Evolutionary conservation across 2,329 filamentous ascomycete species (phyloP).

Genomic region (Xylariaceae sp.): DNA sequence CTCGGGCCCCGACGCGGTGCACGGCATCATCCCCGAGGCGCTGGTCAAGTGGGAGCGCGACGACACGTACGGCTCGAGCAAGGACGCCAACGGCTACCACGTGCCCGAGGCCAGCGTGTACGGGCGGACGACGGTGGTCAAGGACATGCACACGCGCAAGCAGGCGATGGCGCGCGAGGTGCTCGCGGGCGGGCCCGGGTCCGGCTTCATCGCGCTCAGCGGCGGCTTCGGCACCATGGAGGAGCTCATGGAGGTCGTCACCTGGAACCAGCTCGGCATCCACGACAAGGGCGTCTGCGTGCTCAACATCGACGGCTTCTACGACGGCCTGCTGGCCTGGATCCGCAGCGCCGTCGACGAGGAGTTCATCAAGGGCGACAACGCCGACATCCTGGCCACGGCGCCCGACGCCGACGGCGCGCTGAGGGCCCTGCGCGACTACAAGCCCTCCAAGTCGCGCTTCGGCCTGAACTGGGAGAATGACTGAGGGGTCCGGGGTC

Average conservation of each 20-base stretch:
- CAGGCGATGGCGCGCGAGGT: slow-evolving; percentile 88
- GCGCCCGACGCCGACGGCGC: slow-evolving; percentile 67
- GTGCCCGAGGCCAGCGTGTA: slow-evolving; percentile 60
- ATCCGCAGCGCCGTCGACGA: slow-evolving; percentile 65
- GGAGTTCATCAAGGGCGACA: slow-evolving; percentile 67
- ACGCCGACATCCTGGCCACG: slow-evolving; percentile 71
- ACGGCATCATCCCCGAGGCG: slow-evolving; percentile 87
- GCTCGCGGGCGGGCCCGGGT: slow-evolving; percentile 69
- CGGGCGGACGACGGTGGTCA: slow-evolving; percentile 79
- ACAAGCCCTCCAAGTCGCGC: slow-evolving; percentile 66
- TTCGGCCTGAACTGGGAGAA: slow-evolving; percentile 73
- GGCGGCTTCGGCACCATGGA: slow-evolving; percentile 91
- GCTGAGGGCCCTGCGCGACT: slow-evolving; percentile 60
- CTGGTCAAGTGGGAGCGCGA: slow-evolving; percentile 73
- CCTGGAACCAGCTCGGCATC: slow-evolving; percentile 96
- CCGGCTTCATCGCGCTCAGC: slow-evolving; percentile 80
- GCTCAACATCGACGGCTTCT: slow-evolving; percentile 85
- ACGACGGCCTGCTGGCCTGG: slow-evolving; percentile 80
- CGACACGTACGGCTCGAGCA: slow-evolving; percentile 41
- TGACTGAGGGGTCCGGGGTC: too few relatives aligned
- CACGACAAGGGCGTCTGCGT: slow-evolving; percentile 73
- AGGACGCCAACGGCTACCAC: slow-evolving; percentile 41
- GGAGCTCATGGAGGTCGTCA: slow-evolving; percentile 84
- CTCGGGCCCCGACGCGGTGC: slow-evolving; percentile 71
- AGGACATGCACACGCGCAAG: slow-evolving; percentile 96